Evolutionary conservation across 768 basidiomycete species (phyloP).

Genomic region (Chalciporus chontae): DNA sequence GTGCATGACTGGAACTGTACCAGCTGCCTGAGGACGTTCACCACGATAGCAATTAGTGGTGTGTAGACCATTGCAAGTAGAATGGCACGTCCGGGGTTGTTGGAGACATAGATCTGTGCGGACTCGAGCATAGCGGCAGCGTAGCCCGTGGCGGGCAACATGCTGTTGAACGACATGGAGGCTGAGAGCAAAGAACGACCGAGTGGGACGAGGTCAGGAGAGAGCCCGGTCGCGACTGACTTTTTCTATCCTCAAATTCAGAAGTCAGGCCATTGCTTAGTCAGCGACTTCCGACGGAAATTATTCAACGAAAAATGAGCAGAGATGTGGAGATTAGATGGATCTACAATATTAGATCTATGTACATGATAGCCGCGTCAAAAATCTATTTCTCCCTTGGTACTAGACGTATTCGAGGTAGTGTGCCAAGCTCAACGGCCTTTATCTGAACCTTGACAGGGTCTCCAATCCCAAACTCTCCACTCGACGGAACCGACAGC

Average conservation of each 20-base stretch:
- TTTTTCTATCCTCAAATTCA: conserved; percentile 9
- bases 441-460: conserved; percentile 25
- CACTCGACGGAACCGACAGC: conserved; percentile 8
- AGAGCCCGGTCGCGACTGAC: background rate
- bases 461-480: conserved; percentile 23
- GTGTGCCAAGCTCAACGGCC: conserved; percentile 28
- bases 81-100: conserved; percentile 28
- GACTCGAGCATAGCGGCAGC: conserved; percentile 16
- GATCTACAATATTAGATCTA: background rate
- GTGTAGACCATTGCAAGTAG: conserved; percentile 53
- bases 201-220: background rate
- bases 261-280: conserved; percentile 12
- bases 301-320: background rate
- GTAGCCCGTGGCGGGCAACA: conserved; percentile 25
- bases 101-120: conserved; percentile 16
- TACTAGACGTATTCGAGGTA: conserved; percentile 24
- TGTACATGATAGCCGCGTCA: background rate
- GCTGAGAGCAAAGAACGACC: background rate
- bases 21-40: conserved; percentile 79
- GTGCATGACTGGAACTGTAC: conserved; percentile 39
- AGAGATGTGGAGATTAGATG: background rate
- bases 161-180: conserved; percentile 26
- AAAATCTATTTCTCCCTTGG: conserved; percentile 1
- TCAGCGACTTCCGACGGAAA: conserved; percentile 1
- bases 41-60: conserved; percentile 61